Conservation (phyloP, 23 red algal species). For the Pyropia yezoensis region DNA sequence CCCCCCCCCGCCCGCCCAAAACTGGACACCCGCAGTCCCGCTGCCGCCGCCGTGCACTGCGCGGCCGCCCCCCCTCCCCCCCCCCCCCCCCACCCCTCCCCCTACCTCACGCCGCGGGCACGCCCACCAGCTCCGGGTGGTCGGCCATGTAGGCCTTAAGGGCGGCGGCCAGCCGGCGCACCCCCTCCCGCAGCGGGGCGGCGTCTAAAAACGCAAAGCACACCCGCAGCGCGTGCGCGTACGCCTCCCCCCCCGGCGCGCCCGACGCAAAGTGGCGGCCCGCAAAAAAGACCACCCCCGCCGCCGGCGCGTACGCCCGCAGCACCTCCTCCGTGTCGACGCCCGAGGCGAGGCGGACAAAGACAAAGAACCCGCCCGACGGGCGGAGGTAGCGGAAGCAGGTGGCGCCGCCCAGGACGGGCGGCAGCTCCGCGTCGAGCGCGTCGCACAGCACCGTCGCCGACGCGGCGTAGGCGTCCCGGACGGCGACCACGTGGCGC, state of each 20-base stretch:
- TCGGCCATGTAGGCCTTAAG: slow-evolving; percentile 11
- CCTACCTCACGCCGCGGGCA: too few species aligned
- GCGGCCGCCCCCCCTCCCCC: too few species aligned
- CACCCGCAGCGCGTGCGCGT: slow-evolving; percentile 32
- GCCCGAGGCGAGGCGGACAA: slow-evolving; percentile 27
- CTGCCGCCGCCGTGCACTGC: too few species aligned
- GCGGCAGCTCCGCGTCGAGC: slow-evolving; percentile 36
- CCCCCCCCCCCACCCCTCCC: too few species aligned
- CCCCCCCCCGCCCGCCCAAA: too few species aligned
- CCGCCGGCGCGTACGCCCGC: background rate
- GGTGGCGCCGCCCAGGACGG: slow-evolving; percentile 4
- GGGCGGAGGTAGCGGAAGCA: slow-evolving; percentile 29
- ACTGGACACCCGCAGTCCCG: too few species aligned
- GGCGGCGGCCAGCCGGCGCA: slow-evolving; percentile 38
- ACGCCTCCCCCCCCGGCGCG: background rate
- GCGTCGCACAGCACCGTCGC: slow-evolving; percentile 24
- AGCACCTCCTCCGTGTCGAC: slow-evolving; percentile 53
- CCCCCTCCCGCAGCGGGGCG: slow-evolving; percentile 33
- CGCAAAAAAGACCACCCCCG: slow-evolving; percentile 64
- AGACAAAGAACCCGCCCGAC: slow-evolving; percentile 68
- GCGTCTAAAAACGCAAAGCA: slow-evolving; percentile 63
- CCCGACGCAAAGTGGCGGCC: slow-evolving; percentile 34
- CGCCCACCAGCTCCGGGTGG: too few species aligned
- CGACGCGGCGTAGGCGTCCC: slow-evolving; percentile 14
- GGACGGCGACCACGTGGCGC: slow-evolving; percentile 22